Evolutionary conservation across 1,139 yeast genomes (phyloP), one percentile per base, ranked within the genome.

Genomic region (Kodamaea plutei): DNA sequence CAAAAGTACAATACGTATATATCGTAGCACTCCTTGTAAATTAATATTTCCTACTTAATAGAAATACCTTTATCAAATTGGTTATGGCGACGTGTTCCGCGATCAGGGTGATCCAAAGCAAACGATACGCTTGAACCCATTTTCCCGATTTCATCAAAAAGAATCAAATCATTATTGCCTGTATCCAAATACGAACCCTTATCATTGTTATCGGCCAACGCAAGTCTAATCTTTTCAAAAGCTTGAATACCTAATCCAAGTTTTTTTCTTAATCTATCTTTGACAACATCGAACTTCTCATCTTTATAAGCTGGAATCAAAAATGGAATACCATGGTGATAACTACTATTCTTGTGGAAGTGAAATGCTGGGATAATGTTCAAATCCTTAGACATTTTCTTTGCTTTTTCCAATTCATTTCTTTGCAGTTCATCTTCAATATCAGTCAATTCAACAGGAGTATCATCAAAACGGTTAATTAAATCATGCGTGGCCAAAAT

Each of bases 291-390:
- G 33, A 84, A 73, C 28, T 59, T 58, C 53, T 93, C 98, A 13
- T 68, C 69, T 3, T 83, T 80, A 32, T 70, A 64, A 6, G 85
- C 57, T 9, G 79, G 74, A 50, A 91, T 83, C 15, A 83, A 61
- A 53, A 91, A 91, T 5, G 98, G 96, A 20, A 83, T 67, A n/a
- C 97, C 93, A 53, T 93, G 98, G 13, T 77, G 67, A 41, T 78
- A 74, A 26, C 67, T 69, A 13, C 81, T 69, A 29, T 79, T 85
- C 45, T 81, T 84, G 52, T 81, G 74, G 59, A 81, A 91, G 50
- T 91, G 97, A 50, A 79, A 73, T 2, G 61, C 71, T 0, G 73
- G 69, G 9, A 67, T 54, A 29, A 41, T 78, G 38, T 68, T 68
- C 33, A 69, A 45, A 34, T 50, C 53, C 30, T 64, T 60, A 20